These are phyloP conservation scores for Actinomucor elegans DNA, from an alignment of 371 early-diverging fungal genomes.

Conservation along the genomic window DNA sequence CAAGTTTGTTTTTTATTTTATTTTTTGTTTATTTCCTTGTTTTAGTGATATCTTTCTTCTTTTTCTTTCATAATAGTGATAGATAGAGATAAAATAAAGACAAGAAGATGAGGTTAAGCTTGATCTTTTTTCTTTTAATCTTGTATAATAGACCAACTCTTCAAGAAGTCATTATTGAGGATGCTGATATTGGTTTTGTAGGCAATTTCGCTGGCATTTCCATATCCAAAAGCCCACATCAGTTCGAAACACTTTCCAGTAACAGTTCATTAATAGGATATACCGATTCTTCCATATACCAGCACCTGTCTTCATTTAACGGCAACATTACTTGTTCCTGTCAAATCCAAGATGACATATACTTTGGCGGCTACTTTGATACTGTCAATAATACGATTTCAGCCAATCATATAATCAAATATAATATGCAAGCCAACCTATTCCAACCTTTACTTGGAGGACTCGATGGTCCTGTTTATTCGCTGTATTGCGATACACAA, in stretches of 20 bases:
- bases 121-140: background rate
- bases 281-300: background rate
- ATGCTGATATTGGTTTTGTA: constrained; percentile 36
- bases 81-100: background rate
- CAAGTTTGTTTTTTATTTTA: background rate
- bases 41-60: background rate
- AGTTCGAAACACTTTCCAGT: constrained; percentile 18
- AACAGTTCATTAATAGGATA: background rate
- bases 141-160: no score
- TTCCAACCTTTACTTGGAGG: constrained; percentile 45
- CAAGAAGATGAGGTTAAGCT: background rate
- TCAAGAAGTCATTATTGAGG: no score
- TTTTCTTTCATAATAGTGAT: background rate
- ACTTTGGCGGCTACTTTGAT: constrained; percentile 38
- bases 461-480: constrained; percentile 59
- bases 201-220: constrained; percentile 46
- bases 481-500: constrained; percentile 55
- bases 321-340: constrained; percentile 18
- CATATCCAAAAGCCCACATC: constrained; percentile 13
- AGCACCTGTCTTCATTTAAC: no score
- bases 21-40: background rate
- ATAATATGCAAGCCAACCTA: constrained; percentile 26
- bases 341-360: constrained; percentile 28
- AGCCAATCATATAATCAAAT: constrained; percentile 41
- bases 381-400: constrained; percentile 13